Percentiles rank a stretch among this genome's conserved stretches.
phyloP scores from a whole-genome alignment of 176 grass and related monocot species.

The Dendrocalamus sinicus region DNA sequence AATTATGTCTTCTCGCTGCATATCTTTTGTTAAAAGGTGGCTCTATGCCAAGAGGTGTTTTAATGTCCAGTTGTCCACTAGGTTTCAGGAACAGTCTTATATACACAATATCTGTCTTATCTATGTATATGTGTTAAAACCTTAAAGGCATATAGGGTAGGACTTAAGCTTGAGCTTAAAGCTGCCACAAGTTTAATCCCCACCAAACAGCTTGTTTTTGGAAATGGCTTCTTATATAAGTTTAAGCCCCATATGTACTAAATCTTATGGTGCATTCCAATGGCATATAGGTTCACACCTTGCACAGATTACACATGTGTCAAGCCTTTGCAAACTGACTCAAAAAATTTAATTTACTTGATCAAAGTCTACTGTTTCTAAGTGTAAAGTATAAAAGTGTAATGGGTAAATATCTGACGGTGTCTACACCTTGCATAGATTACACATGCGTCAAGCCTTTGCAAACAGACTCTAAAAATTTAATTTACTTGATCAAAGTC shows the following conservation, averaged over 20 bases:
- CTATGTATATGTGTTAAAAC: background rate
- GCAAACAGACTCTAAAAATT: background rate
- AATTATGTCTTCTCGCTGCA: conserved; percentile 7
- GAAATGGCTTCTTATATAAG: background rate
- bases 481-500: background rate
- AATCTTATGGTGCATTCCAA: background rate
- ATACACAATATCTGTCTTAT: background rate
- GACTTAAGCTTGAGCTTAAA: conserved; percentile 26
- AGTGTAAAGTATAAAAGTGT: background rate
- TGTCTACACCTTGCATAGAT: background rate
- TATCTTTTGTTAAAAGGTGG: background rate
- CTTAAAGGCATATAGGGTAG: background rate
- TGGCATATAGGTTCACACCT: background rate
- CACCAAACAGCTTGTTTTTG: background rate
- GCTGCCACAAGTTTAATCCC: background rate
- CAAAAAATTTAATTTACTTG: background rate
- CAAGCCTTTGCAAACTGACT: background rate
- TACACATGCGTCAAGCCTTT: background rate
- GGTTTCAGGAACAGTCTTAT: background rate
- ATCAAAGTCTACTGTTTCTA: background rate
- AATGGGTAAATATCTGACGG: background rate
- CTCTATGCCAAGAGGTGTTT: background rate
- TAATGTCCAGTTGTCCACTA: background rate
- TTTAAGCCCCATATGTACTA: conserved; percentile 24
- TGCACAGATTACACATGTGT: background rate